Evolutionary conservation across 2,329 filamentous ascomycete genomes (phyloP).

Genomic region (Xylariaceae sp.): DNA sequence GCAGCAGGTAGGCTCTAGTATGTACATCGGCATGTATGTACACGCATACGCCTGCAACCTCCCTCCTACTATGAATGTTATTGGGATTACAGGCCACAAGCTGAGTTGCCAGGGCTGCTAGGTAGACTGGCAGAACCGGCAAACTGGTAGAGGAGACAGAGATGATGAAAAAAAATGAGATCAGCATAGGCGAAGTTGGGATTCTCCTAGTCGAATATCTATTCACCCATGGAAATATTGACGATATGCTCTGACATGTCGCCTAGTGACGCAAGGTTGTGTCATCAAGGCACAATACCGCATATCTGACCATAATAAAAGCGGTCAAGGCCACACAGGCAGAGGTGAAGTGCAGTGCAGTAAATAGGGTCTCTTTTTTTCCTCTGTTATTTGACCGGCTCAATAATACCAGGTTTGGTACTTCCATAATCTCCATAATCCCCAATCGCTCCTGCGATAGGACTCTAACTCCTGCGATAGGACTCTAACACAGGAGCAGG

Average conservation of each 20-base stretch:
- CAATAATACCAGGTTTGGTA: no score
- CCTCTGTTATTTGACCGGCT: constrained; percentile 14
- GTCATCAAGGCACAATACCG: constrained; percentile 18
- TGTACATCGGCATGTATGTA: no score
- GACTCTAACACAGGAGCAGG: background rate
- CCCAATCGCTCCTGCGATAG: background rate
- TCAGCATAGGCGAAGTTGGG: background rate
- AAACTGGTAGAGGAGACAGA: background rate
- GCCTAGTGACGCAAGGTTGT: constrained; percentile 21
- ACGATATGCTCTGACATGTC: constrained; percentile 8
- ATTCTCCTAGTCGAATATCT: constrained; percentile 1
- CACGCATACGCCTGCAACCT: no score
- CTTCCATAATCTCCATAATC: background rate
- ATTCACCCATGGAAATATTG: constrained; percentile 3
- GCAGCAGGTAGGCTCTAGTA: no score
- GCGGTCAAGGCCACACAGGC: constrained; percentile 27
- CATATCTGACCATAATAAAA: constrained; percentile 22
- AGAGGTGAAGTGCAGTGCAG: constrained; percentile 3
- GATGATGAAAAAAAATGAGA: background rate
- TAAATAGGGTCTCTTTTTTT: constrained; percentile 14
- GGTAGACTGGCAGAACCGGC: no score
- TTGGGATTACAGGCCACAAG: background rate
- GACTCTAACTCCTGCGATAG: no score
- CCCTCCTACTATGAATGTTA: background rate
- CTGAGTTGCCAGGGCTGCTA: background rate